Evolutionary conservation across 768 basidiomycete genomes (phyloP), one percentile per base, ranked within the genome.

Genomic region (Phaffia australis): DNA sequence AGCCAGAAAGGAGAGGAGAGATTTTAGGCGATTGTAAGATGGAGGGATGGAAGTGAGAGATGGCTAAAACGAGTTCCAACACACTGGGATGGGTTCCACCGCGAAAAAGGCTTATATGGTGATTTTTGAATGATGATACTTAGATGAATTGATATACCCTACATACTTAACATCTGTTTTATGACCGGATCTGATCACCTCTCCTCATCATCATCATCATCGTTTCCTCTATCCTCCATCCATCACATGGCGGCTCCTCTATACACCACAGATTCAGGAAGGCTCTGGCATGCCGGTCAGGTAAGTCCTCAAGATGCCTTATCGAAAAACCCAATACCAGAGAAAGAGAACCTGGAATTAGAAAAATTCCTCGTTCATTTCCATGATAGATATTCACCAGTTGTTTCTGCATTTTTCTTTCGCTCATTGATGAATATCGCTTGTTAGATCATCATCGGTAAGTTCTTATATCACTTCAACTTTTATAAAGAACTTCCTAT

Each of bases 211-310:
- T 42, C 35, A 42, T 42, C 35, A 42, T 42, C 35, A 42, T 42
- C 35, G 11, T 42, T 11, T 5, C 11, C 35, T 42, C 35, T 42
- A 61, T 50, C 42, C 3, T 0, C 3, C 27, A 35, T 56, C 21
- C 15, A 15, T 19, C 49, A 18, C 32, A 47, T 56, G 2, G 56
- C 23, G 19, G 93, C 92, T n/a, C 93, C 93, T 2, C 79, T 98
- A 56, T 98, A 95, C 76, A 91, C 88, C 8, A 98, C 93, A 14
- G 90, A 83, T 54, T 75, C 74, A 2, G 78, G 78, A 23, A 70
- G 76, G 16, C 75, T 79, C 15, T 79, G 75, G 75, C 78, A 79
- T 69, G 93, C 93, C 11, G 94, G 94, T 71, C 91, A 97, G 79
- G 95, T 98, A 74, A 80, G 35, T 98, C n/a, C 51, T 67, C 5